Evolutionary conservation across 306 rosid species (phyloP).

Genomic region (Corylus heterophylla): DNA sequence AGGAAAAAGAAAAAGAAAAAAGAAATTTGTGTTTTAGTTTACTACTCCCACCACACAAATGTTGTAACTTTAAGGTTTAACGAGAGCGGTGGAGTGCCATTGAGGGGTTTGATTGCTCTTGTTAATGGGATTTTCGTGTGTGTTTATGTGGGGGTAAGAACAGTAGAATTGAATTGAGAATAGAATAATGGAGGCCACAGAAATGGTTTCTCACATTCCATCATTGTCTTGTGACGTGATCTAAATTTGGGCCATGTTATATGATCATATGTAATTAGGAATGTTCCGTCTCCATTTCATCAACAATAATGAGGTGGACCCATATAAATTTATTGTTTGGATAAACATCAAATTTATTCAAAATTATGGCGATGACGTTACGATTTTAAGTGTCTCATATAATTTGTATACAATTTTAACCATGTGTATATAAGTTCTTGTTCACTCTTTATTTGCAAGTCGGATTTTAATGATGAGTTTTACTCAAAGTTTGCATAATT

Average conservation of each 20-base stretch:
- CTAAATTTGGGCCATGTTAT: slow-evolving; percentile 10
- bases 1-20: background rate
- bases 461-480: too few relatives aligned
- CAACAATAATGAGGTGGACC: slow-evolving; percentile 17
- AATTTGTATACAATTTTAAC: too few relatives aligned
- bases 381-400: too few relatives aligned
- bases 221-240: slow-evolving; percentile 13
- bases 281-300: slow-evolving; percentile 11
- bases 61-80: background rate
- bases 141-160: slow-evolving; percentile 5
- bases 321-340: background rate
- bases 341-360: background rate
- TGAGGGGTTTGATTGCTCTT: background rate
- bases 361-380: background rate
- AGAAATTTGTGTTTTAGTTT: background rate
- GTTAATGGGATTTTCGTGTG: background rate
- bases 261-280: slow-evolving; percentile 25
- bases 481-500: too few relatives aligned
- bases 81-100: background rate
- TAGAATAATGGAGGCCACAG: background rate
- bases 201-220: slow-evolving; percentile 18
- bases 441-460: too few relatives aligned
- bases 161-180: background rate
- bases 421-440: too few relatives aligned
- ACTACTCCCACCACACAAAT: slow-evolving; percentile 10